phyloP scores from a whole-genome alignment of 2,329 filamentous ascomycete genomes.

The Neopestalotiopsis clavispora region DNA sequence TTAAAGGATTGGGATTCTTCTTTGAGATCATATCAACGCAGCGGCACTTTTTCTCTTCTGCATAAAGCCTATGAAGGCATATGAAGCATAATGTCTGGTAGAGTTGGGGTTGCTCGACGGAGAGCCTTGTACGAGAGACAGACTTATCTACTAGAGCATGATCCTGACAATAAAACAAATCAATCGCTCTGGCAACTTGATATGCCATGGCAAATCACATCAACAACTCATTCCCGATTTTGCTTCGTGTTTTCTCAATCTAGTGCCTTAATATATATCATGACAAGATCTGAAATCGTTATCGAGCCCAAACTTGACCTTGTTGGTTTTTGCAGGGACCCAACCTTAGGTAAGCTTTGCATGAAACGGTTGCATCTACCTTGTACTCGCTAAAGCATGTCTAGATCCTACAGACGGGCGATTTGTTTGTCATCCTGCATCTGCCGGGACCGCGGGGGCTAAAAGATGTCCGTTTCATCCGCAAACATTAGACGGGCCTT shows the following conservation, averaged over 20 bases:
- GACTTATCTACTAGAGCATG: conserved; percentile 15
- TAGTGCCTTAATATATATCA: too few species aligned
- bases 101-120: conserved; percentile 5
- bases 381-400: neutral
- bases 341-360: neutral
- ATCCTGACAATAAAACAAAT: conserved; percentile 2
- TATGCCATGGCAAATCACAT: neutral
- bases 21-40: conserved; percentile 16
- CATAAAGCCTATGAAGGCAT: neutral
- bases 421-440: neutral
- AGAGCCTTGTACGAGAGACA: neutral
- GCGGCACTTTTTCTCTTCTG: conserved; percentile 1
- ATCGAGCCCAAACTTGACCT: neutral
- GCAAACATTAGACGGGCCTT: too few species aligned
- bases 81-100: conserved; percentile 16
- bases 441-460: neutral
- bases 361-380: neutral
- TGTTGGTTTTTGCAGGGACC: neutral
- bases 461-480: neutral
- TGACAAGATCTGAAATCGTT: too few species aligned
- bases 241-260: too few species aligned
- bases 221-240: neutral
- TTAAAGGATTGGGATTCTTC: conserved; percentile 19
- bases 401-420: neutral
- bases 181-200: conserved; percentile 4